Conservation (phyloP, 768 basidiomycete species). For the Termitomyces heimii region DNA sequence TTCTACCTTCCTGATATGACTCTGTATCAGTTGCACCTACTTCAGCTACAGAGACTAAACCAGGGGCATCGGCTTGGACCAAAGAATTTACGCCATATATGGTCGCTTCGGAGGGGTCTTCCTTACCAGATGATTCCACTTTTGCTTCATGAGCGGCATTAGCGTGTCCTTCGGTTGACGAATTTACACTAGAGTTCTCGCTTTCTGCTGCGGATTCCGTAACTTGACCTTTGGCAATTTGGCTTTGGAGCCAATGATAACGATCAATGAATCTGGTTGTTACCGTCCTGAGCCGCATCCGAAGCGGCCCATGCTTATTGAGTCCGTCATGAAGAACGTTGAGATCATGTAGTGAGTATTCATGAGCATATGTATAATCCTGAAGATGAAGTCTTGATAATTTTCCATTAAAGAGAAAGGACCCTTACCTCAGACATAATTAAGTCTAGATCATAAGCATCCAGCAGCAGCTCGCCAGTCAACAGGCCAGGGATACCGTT, state of each 20-base stretch:
- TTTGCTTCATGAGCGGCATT: neutral
- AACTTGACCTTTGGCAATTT: conserved; percentile 30
- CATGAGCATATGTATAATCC: conserved; percentile 67
- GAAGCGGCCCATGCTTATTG: conserved; percentile 56
- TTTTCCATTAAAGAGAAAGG: neutral
- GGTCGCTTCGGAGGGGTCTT: neutral
- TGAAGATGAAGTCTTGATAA: conserved; percentile 19
- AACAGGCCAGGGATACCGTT: conserved; percentile 37
- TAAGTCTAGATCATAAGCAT: conserved; percentile 66
- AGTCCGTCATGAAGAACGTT: conserved; percentile 65
- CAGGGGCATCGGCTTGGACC: neutral
- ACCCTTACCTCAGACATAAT: conserved; percentile 55
- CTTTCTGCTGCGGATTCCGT: neutral
- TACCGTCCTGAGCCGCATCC: conserved; percentile 42
- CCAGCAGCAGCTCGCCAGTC: conserved; percentile 60
- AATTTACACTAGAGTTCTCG: neutral
- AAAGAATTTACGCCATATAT: neutral
- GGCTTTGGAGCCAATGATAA: conserved; percentile 58
- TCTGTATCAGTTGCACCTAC: neutral
- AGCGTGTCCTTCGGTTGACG: neutral
- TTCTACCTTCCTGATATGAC: neutral
- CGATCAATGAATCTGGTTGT: conserved; percentile 61
- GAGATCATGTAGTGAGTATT: conserved; percentile 68
- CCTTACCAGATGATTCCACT: neutral
- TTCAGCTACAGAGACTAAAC: neutral